These are phyloP conservation scores for Fusarium continuum DNA, from an alignment of 2,329 filamentous ascomycete species.

Conservation along the genomic window DNA sequence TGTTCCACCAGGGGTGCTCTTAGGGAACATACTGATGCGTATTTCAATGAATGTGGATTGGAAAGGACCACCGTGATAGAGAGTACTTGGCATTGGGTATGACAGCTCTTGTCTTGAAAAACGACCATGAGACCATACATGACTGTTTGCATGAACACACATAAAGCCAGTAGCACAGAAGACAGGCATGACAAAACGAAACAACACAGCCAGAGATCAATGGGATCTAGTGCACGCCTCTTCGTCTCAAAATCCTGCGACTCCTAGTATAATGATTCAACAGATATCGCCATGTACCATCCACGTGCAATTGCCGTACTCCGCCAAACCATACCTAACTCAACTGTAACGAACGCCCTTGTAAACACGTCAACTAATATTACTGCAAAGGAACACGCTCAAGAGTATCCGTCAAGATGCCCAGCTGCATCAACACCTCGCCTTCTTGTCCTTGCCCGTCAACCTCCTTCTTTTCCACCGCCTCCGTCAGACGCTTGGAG, in stretches of 20 bases:
- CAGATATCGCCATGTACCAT: not conserved
- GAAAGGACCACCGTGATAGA: too few relatives aligned
- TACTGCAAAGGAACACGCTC: constrained; percentile 53
- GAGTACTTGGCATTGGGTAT: too few relatives aligned
- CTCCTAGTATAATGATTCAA: not conserved
- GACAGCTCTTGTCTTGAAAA: too few relatives aligned
- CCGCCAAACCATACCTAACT: constrained; percentile 7
- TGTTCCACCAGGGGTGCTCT: too few relatives aligned
- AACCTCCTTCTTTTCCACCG: constrained; percentile 46
- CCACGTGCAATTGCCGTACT: constrained; percentile 9
- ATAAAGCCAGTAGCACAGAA: not conserved
- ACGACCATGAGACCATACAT: too few relatives aligned
- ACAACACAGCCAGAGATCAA: not conserved
- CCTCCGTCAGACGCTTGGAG: constrained; percentile 50
- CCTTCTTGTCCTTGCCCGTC: constrained; percentile 43
- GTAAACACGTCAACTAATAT: not conserved
- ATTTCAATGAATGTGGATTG: too few relatives aligned
- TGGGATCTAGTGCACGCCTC: not conserved
- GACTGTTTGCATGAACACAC: not conserved
- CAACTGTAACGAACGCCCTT: constrained; percentile 22
- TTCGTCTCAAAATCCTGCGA: not conserved
- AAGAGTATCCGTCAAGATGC: constrained; percentile 55
- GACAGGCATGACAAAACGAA: not conserved
- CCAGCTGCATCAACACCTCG: constrained; percentile 52
- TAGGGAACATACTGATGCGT: too few relatives aligned